Conservation (phyloP, 306 rosid genomes). For the Cajanus cajan region DNA sequence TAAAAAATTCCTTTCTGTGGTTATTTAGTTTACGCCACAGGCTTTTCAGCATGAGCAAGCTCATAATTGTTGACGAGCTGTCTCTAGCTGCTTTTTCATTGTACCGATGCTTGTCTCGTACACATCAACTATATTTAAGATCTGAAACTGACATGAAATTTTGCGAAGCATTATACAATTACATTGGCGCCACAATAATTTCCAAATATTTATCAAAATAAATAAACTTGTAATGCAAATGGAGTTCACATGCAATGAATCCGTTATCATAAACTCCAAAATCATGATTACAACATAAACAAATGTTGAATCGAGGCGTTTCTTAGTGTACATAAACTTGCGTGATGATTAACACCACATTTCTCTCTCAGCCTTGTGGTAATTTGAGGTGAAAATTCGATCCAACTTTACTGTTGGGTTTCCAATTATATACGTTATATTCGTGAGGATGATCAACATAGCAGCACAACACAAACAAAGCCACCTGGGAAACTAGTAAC, state of each 20-base stretch:
- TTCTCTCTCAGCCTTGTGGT: not conserved
- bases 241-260: conserved; percentile 15
- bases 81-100: not conserved
- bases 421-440: not conserved
- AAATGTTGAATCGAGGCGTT: not conserved
- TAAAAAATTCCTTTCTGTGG: not conserved
- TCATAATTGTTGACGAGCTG: not conserved
- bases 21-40: not conserved
- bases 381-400: not conserved
- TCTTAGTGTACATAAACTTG: not conserved
- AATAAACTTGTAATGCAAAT: not conserved
- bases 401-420: too few relatives aligned
- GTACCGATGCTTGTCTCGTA: not conserved
- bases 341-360: not conserved
- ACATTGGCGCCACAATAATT: not conserved
- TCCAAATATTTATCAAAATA: not conserved
- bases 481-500: not conserved
- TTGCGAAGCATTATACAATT: not conserved
- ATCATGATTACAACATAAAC: not conserved
- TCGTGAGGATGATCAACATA: not conserved
- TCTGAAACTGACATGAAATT: not conserved
- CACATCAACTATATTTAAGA: not conserved
- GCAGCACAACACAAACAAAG: not conserved
- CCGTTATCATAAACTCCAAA: not conserved
- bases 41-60: conserved; percentile 2